These are phyloP conservation scores for Brettanomyces anomalus DNA, from an alignment of 805 yeast species.

Conservation along the genomic window DNA sequence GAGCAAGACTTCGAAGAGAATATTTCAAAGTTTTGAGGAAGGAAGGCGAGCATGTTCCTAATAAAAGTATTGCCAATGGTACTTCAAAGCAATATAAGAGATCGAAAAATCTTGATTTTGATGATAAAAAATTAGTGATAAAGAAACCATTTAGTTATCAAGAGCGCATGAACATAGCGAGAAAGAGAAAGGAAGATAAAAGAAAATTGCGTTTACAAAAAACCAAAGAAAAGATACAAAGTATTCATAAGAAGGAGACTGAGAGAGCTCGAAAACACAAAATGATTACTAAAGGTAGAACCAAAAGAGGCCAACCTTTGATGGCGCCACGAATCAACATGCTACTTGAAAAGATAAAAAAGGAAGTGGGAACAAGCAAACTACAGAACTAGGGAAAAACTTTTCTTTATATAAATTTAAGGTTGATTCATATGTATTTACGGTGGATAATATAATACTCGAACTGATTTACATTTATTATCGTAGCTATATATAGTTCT, in stretches of 20 bases:
- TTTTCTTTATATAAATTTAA: not conserved
- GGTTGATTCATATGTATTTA: not conserved
- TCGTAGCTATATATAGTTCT: not conserved
- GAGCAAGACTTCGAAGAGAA: slow-evolving; percentile 71
- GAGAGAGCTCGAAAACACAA: slow-evolving; percentile 35
- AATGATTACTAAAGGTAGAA: slow-evolving; percentile 38
- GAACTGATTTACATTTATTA: not conserved
- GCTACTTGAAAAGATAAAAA: slow-evolving; percentile 66
- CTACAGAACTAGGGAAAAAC: no score
- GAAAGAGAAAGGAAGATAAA: slow-evolving; percentile 36
- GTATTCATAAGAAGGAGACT: slow-evolving; percentile 31
- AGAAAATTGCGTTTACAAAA: slow-evolving; percentile 32
- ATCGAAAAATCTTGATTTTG: slow-evolving; percentile 8
- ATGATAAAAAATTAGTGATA: slow-evolving; percentile 17
- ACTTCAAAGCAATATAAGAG: slow-evolving; percentile 8
- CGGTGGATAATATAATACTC: not conserved
- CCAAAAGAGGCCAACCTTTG: slow-evolving; percentile 75
- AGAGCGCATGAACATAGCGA: slow-evolving; percentile 37
- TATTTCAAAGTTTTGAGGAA: slow-evolving; percentile 72
- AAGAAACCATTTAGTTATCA: slow-evolving; percentile 30
- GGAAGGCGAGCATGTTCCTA: slow-evolving; percentile 55
- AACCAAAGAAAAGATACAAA: slow-evolving; percentile 23
- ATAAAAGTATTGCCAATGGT: slow-evolving; percentile 10
- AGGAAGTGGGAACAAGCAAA: slow-evolving; percentile 2
- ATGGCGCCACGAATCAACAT: slow-evolving; percentile 85